Percentiles rank a stretch among this genome's conserved stretches.
Conservation (phyloP, 768 basidiomycete genomes). For the Hypholoma fasciculare region DNA sequence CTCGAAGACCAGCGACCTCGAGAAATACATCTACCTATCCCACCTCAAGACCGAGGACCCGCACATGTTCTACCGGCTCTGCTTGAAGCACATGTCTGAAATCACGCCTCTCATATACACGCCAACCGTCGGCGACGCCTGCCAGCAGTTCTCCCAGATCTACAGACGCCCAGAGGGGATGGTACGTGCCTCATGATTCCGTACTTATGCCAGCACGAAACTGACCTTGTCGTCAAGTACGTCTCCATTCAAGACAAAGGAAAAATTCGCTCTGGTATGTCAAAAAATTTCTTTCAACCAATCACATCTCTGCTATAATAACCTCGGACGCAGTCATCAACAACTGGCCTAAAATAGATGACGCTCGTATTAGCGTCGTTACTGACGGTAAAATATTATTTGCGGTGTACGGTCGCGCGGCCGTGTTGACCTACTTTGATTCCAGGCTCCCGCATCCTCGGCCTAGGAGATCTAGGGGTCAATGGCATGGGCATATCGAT, state of each 20-base stretch:
- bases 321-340: conserved; percentile 45
- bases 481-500: conserved; percentile 89
- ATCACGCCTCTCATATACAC: conserved; percentile 86
- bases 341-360: conserved; percentile 71
- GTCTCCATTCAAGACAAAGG: conserved; percentile 86
- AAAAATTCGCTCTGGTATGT: conserved; percentile 55
- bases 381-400: conserved; percentile 67
- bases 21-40: conserved; percentile 85
- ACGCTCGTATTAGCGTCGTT: conserved; percentile 89
- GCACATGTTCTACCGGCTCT: conserved; percentile 76
- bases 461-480: conserved; percentile 80
- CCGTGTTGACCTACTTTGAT: conserved; percentile 19
- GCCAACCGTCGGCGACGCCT: conserved; percentile 91
- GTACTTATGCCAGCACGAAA: not conserved
- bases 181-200: conserved; percentile 36
- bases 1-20: conserved; percentile 71
- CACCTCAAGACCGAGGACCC: conserved; percentile 73
- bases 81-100: conserved; percentile 69
- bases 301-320: not conserved
- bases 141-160: conserved; percentile 79
- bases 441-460: conserved; percentile 82
- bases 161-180: conserved; percentile 75
- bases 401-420: not conserved
- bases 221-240: conserved; percentile 42
- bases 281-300: not conserved